Evolutionary conservation across 768 basidiomycete species (phyloP).

Genomic region (Pleurotus sapidus): DNA sequence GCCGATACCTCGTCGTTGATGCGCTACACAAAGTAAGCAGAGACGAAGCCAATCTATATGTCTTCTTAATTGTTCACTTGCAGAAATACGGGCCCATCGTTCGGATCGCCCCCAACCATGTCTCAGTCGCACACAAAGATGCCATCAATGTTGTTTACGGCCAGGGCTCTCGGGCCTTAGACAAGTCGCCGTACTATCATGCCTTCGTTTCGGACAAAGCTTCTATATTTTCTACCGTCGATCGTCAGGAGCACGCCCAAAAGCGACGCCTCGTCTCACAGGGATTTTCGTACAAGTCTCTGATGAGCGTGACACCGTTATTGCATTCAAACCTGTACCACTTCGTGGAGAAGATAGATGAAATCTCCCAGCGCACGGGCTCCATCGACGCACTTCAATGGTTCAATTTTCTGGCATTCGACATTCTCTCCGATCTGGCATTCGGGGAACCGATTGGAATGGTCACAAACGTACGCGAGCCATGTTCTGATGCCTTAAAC

Average conservation of each 20-base stretch:
- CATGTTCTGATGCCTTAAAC: background rate
- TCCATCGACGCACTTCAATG: slow-evolving; percentile 22
- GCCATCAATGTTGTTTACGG: slow-evolving; percentile 26
- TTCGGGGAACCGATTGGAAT: slow-evolving; percentile 32
- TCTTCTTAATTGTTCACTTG: background rate
- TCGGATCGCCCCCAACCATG: slow-evolving; percentile 28
- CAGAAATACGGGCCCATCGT: slow-evolving; percentile 27
- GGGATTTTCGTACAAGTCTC: slow-evolving; percentile 23
- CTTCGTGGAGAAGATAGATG: slow-evolving; percentile 20
- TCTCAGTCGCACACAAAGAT: slow-evolving; percentile 26
- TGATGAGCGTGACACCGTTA: slow-evolving; percentile 16
- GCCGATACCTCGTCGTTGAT: slow-evolving; percentile 26
- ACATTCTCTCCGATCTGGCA: slow-evolving; percentile 28
- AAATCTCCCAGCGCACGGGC: slow-evolving; percentile 14
- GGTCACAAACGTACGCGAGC: slow-evolving; percentile 17
- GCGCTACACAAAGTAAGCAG: slow-evolving; percentile 21
- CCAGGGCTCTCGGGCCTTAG: slow-evolving; percentile 25
- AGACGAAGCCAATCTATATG: background rate
- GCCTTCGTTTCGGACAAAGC: slow-evolving; percentile 25
- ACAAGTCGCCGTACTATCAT: slow-evolving; percentile 28
- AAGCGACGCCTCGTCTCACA: slow-evolving; percentile 28
- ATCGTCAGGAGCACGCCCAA: slow-evolving; percentile 26
- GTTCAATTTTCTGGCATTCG: slow-evolving; percentile 32
- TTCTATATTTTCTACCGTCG: slow-evolving; percentile 27
- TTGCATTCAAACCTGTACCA: slow-evolving; percentile 14